Percentiles rank a stretch among this genome's conserved stretches.
phyloP scores from a whole-genome alignment of 2,329 filamentous ascomycete species.

The Ophiostoma sp. region DNA sequence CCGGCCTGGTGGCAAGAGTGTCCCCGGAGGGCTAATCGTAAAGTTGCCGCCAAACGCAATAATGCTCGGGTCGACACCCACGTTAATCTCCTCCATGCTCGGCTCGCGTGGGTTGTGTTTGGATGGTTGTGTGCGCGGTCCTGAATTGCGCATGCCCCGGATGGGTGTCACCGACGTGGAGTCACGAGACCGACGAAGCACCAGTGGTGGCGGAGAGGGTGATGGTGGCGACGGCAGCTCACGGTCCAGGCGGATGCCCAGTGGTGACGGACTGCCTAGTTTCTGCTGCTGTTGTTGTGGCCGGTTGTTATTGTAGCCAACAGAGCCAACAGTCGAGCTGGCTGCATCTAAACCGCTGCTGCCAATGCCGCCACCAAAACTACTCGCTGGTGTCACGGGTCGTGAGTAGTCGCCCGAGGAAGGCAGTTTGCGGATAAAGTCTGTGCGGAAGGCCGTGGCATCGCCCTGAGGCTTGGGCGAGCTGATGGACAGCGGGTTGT shows the following conservation, averaged over 20 bases:
- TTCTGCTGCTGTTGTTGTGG: background rate
- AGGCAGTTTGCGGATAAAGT: conserved; percentile 52
- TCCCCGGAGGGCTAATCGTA: background rate
- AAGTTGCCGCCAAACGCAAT: conserved; percentile 34
- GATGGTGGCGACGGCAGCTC: conserved; percentile 33
- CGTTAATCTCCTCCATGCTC: conserved; percentile 52
- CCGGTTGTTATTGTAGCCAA: conserved; percentile 23
- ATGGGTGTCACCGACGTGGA: conserved; percentile 38
- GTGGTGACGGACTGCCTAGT: conserved; percentile 11
- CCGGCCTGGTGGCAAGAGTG: background rate
- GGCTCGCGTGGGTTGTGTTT: conserved; percentile 37
- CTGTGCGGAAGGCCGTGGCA: conserved; percentile 46
- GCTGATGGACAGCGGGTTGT: conserved; percentile 60
- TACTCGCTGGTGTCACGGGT: conserved; percentile 7
- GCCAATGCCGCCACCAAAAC: background rate
- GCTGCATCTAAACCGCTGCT: conserved; percentile 9
- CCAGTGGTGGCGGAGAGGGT: conserved; percentile 21
- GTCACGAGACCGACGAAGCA: conserved; percentile 24
- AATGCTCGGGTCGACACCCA: conserved; percentile 52
- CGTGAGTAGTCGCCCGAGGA: background rate
- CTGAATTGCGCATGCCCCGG: conserved; percentile 42
- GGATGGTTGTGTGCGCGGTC: conserved; percentile 23
- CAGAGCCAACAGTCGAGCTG: conserved; percentile 12
- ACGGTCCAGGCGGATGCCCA: background rate
- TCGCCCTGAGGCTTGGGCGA: conserved; percentile 52